Conservation (phyloP, 257 asterid species). For the Solanum microdontum region DNA sequence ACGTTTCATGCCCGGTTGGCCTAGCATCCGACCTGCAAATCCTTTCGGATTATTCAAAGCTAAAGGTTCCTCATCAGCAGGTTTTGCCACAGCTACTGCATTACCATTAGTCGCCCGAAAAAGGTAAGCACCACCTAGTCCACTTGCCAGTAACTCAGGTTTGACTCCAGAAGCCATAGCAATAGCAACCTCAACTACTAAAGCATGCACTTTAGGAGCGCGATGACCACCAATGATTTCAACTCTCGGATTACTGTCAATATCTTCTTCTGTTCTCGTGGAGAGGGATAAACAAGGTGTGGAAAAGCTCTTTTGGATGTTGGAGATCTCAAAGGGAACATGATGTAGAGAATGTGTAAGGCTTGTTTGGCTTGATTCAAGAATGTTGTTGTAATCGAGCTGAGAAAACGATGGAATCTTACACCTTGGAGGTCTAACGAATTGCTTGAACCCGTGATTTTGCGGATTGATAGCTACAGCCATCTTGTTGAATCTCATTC, state of each 20-base stretch:
- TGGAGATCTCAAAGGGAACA: constrained; percentile 29
- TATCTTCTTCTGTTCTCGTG: constrained; percentile 3
- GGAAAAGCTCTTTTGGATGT: constrained; percentile 70
- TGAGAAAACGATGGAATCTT: constrained; percentile 83
- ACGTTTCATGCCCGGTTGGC: constrained; percentile 89
- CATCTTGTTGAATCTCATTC: constrained; percentile 66
- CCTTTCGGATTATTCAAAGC: constrained; percentile 93
- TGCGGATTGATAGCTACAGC: constrained; percentile 74
- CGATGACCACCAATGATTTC: constrained; percentile 67
- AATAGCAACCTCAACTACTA: constrained; percentile 75
- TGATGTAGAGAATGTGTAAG: constrained; percentile 31
- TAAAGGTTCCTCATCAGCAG: constrained; percentile 88
- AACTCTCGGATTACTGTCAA: constrained; percentile 36
- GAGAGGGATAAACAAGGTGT: constrained; percentile 79
- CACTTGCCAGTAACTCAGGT: constrained; percentile 75
- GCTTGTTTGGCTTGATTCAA: constrained; percentile 39
- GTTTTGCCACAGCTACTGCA: constrained; percentile 78
- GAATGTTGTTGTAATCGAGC: constrained; percentile 51
- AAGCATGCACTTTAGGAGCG: constrained; percentile 52
- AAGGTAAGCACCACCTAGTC: constrained; percentile 93
- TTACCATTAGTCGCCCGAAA: constrained; percentile 45
- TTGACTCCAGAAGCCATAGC: constrained; percentile 75
- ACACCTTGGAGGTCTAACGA: constrained; percentile 72
- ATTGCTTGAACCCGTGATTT: constrained; percentile 69
- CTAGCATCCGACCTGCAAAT: constrained; percentile 70